phyloP scores from a whole-genome alignment of 1,284 basidiomycete genomes.

The Irpex sp. region DNA sequence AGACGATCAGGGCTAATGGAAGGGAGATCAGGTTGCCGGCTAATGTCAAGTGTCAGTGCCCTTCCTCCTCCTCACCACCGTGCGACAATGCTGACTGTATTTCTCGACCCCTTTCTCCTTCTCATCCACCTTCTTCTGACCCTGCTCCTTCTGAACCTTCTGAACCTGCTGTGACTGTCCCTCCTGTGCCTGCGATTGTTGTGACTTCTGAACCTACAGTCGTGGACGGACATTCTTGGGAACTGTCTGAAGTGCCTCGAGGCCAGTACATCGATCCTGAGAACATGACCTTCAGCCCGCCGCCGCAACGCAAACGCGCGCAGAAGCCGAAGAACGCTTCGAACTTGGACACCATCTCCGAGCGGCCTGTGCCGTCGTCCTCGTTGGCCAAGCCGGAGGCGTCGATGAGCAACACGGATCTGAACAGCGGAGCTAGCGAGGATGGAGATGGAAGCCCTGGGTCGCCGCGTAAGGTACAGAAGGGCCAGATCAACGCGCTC shows the following conservation, averaged over 20 bases:
- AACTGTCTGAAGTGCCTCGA: conserved; percentile 61
- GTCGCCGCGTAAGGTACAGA: conserved; percentile 73
- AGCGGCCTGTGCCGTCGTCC: conserved; percentile 42
- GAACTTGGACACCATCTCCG: conserved; percentile 69
- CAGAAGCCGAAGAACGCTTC: conserved; percentile 58
- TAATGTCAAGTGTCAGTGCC: conserved; percentile 74
- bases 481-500: conserved; percentile 77
- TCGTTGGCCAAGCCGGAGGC: conserved; percentile 41
- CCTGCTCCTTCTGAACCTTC: conserved; percentile 7
- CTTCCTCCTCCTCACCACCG: conserved; percentile 1
- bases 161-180: conserved; percentile 4
- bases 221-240: conserved; percentile 73
- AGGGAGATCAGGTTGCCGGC: conserved; percentile 38
- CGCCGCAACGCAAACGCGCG: conserved; percentile 60
- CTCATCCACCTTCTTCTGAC: neutral
- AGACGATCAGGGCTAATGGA: conserved; percentile 1
- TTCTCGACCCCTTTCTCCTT: conserved; percentile 6
- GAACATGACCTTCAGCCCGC: conserved; percentile 58
- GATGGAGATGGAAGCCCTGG: conserved; percentile 29
- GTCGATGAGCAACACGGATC: conserved; percentile 67
- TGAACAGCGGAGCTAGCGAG: conserved; percentile 45
- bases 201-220: conserved; percentile 36
- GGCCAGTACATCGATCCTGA: conserved; percentile 56
- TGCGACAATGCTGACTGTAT: conserved; percentile 1
- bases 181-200: conserved; percentile 5